These are phyloP conservation scores for Fusarium chlamydosporum DNA, from an alignment of 2,329 filamentous ascomycete species.

Conservation along the genomic window DNA sequence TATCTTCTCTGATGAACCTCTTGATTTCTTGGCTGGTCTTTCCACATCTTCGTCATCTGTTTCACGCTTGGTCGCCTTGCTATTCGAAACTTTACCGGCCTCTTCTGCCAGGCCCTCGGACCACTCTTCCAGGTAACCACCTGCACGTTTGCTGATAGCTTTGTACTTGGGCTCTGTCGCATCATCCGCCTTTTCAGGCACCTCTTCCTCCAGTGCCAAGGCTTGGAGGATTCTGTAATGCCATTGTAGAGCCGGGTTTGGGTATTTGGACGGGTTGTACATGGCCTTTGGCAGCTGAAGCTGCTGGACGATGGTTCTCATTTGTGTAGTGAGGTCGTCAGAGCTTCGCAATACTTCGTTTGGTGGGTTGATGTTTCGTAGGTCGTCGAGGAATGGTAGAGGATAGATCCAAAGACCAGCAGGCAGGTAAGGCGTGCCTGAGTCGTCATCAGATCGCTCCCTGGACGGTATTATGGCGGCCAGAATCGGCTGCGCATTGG, in stretches of 20 bases:
- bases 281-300: conserved; percentile 87
- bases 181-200: conserved; percentile 81
- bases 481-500: conserved; percentile 83
- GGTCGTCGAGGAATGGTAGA: conserved; percentile 89
- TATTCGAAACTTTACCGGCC: conserved; percentile 55
- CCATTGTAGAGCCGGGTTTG: conserved; percentile 95
- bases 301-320: conserved; percentile 86
- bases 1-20: conserved; percentile 53
- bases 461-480: conserved; percentile 85
- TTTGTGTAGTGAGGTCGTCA: conserved; percentile 80
- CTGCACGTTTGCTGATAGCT: conserved; percentile 91
- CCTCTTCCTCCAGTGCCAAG: conserved; percentile 90
- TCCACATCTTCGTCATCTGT: conserved; percentile 61
- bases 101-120: conserved; percentile 75
- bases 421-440: conserved; percentile 78
- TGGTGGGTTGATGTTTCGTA: conserved; percentile 79
- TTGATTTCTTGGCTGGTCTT: conserved; percentile 64
- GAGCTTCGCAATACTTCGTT: conserved; percentile 69
- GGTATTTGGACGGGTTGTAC: conserved; percentile 89
- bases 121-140: conserved; percentile 84
- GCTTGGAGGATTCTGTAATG: conserved; percentile 96
- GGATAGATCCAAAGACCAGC: conserved; percentile 91
- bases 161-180: conserved; percentile 86
- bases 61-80: conserved; percentile 66
- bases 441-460: conserved; percentile 73